These are phyloP conservation scores for Nakaseomyces glabratus DNA, from an alignment of 1,139 yeast species.

Conservation along the genomic window DNA sequence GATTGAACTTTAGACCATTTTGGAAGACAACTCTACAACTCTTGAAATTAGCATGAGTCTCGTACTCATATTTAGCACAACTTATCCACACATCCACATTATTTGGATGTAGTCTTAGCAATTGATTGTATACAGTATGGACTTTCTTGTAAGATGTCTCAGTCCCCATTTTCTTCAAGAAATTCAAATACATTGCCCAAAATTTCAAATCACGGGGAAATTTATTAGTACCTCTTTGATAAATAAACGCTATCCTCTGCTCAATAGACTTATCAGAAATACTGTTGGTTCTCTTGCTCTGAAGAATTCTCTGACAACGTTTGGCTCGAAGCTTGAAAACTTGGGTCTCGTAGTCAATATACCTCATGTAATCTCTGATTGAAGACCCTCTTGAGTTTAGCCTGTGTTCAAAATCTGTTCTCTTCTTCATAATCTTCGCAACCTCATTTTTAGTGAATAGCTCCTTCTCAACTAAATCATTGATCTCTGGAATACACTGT, in stretches of 20 bases:
- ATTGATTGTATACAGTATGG: slow-evolving; percentile 69
- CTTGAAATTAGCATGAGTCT: slow-evolving; percentile 76
- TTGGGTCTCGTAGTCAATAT: slow-evolving; percentile 73
- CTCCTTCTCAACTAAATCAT: slow-evolving; percentile 75
- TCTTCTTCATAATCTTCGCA: slow-evolving; percentile 76
- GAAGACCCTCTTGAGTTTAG: slow-evolving; percentile 76
- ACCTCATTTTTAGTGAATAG: slow-evolving; percentile 75
- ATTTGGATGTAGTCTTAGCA: slow-evolving; percentile 83
- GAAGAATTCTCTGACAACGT: slow-evolving; percentile 54
- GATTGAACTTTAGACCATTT: slow-evolving; percentile 74
- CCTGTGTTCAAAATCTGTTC: slow-evolving; percentile 94
- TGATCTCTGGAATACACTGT: slow-evolving; percentile 85
- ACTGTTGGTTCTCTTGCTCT: slow-evolving; percentile 42
- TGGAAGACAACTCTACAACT: slow-evolving; percentile 85
- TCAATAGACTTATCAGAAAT: slow-evolving; percentile 84
- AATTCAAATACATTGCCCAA: slow-evolving; percentile 72
- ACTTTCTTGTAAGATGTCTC: slow-evolving; percentile 70
- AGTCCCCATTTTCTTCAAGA: slow-evolving; percentile 44
- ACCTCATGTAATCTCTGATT: slow-evolving; percentile 67
- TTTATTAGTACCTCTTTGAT: slow-evolving; percentile 71
- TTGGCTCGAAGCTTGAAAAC: slow-evolving; percentile 71
- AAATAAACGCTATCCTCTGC: slow-evolving; percentile 73
- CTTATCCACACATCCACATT: slow-evolving; percentile 87
- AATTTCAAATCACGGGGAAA: slow-evolving; percentile 69
- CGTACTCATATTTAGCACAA: slow-evolving; percentile 92